Evolutionary conservation across 1,284 basidiomycete genomes (phyloP).

Genomic region (Anthracocystis setariae): DNA sequence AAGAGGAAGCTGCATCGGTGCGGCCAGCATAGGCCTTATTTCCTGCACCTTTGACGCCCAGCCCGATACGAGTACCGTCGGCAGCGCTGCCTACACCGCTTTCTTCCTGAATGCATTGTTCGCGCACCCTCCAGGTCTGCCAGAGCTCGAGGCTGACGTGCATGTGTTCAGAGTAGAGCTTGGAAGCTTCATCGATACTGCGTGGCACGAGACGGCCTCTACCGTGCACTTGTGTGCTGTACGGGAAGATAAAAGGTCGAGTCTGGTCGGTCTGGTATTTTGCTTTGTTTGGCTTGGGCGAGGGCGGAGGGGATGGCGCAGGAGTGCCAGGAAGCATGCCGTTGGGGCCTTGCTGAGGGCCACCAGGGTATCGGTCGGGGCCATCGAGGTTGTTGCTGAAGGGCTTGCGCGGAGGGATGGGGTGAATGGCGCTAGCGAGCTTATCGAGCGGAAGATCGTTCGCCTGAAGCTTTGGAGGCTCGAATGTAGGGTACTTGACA

Average conservation of each 20-base stretch:
- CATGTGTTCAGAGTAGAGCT: constrained; percentile 88
- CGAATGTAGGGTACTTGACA: constrained; percentile 69
- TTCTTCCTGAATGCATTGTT: constrained; percentile 93
- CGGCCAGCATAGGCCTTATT: constrained; percentile 28
- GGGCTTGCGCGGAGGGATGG: constrained; percentile 56
- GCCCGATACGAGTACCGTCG: constrained; percentile 51
- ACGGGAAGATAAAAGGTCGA: constrained; percentile 94
- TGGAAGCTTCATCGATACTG: constrained; percentile 94
- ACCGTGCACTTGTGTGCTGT: constrained; percentile 71
- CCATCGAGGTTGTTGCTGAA: constrained; percentile 75
- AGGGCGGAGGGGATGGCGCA: constrained; percentile 86
- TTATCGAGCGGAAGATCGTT: constrained; percentile 68
- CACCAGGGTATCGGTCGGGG: constrained; percentile 81
- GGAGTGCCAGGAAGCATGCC: constrained; percentile 70
- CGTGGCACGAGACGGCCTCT: constrained; percentile 78
- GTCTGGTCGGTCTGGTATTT: constrained; percentile 98
- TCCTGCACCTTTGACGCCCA: constrained; percentile 36
- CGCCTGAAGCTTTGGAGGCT: constrained; percentile 67
- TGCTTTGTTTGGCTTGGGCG: constrained; percentile 91
- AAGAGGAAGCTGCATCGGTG: constrained; percentile 47
- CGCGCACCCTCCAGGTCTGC: constrained; percentile 94
- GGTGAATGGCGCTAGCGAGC: constrained; percentile 55
- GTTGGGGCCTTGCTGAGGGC: constrained; percentile 71
- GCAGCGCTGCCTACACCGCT: constrained; percentile 82
- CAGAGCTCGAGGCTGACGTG: constrained; percentile 86